Base-by-base conservation (phyloP, 2,329 filamentous ascomycete genomes). In the Colletotrichum cuscutae region DNA sequence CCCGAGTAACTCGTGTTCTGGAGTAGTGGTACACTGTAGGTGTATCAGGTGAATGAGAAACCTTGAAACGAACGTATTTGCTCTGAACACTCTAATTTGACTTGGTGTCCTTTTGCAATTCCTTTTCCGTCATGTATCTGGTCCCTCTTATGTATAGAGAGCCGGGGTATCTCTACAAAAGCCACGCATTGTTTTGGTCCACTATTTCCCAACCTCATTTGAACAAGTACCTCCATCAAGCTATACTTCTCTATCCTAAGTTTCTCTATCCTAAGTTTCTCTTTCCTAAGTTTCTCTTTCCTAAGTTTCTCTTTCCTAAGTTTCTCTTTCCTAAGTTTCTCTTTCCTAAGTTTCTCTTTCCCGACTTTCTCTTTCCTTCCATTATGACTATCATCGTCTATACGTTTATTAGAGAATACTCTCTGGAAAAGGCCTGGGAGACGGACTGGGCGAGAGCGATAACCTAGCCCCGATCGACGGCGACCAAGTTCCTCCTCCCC, bases 1-100 rank as follows among this genome's bases (percentile, higher is more conserved):
- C 66, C 66, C 71, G 54, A 73, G 66, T 61, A 65, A 64, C 66
- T 70, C 35, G 57, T 71, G 60, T 73, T 72, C 22, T 58, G 66
- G 30, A 57, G 60, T 56, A 49, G 56, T 37, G 53, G 32, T 54
- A 30, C 59, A 49, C 46, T 12, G 6, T 19, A 13, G 1, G 30
- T 68, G 69, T 68, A 37, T 42, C 19, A 37, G 19, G 59, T 49
- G 53, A 72, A 72, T 69, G 53, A 60, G 68, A 64, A 63, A 42
- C 26, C 53, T 69, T 49, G 53, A 69, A 60, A 56, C 59, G 13
- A 49, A 49, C 59, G n/a, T 49, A n/a, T 11, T 22, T 49, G 42
- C 19, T 49, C 15, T 22, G 19, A 22, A 22, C 22, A 56, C 19
- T 11, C 7, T 37, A 4, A 7, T 1, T 5, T 22, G 22, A 35